Base-by-base conservation (phyloP, 1,139 yeast species). In the Suhomyces panamericanus region DNA sequence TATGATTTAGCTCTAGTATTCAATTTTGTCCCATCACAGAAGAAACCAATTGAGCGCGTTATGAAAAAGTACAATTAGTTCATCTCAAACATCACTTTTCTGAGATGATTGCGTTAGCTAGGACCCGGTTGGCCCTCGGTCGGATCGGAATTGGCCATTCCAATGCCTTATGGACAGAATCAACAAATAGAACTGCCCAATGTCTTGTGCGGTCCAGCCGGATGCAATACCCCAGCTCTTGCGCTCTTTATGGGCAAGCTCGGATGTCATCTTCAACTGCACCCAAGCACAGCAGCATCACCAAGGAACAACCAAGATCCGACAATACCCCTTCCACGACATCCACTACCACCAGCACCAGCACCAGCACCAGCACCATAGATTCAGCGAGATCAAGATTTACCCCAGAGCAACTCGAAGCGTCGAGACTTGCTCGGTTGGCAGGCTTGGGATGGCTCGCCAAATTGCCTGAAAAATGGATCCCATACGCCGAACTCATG, bases 401-500 rank as follows among this genome's bases (percentile, higher is more conserved):
- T 62, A 68, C 83, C 0, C 63, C 70, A 1, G 80, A 80, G 50
- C 85, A 85, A 53, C 57, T 81, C 26, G 76, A 73, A 44, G 70
- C 75, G 1, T 89, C 91, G 1, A 70, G 80, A 20, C 60, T 75
- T 32, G 79, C 80, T 4, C 69, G 93, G 48, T 56, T 80, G 31
- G 77, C 80, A 1, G 81, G 80, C 0, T 67, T 86, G 39, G 89
- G 87, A 0, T 74, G 74, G 66, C 77, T 88, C 12, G 70, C 80
- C 3, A 70, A 78, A 28, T 69, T 90, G 20, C 97, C 97, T 0
- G 75, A 71, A 37, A 74, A 76, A 49, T 74, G 84, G 80, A 83
- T 88, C 38, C 99, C 99, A 0, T 93, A 89, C 60, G 95, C 96
- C 36, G 96, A 89, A 59, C 73, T 95, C 44, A 83, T 90, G 85